Base-by-base conservation (phyloP, 805 yeast genomes). In the Ogataea ganodermae region DNA sequence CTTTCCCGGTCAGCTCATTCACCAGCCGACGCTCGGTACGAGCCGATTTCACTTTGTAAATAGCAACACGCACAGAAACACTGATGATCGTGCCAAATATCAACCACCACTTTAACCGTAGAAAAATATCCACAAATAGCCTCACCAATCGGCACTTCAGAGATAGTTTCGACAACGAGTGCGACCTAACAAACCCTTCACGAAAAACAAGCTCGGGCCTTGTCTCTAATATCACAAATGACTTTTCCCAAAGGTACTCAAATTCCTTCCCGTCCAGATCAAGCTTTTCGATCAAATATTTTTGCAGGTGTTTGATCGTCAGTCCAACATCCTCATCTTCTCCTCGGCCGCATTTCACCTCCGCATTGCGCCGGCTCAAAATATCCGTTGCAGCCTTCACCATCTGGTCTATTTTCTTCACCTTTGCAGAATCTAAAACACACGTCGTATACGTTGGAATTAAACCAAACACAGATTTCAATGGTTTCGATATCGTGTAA, bases 371-470 rank as follows among this genome's bases (percentile, higher is more conserved):
- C 13, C 79, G 69, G 46, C 94, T 76, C 54, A 92, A 71, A 43
- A 87, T 63, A 52, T 84, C 85, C 33, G 83, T 72, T 1, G 88
- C 79, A 49, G 81, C 79, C 45, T 79, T 78, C 13, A 85, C 79
- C 68, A 89, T 81, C 44, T 79, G 81, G 42, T 79, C 79, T 17
- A 89, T 75, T 57, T 83, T 78, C 52, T 82, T 83, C 30, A 88
- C 83, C 66, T 83, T 87, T 53, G 77, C 80, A 28, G 86, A 81
- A 62, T 92, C 97, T 26, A 90, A 82, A 17, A 83, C 73, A 72
- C 99, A 92, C 35, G 66, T 66, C 16, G 83, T 85, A 39, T 79
- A 68, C 1, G 85, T 61, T 4, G 94, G 88, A 18, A 87, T 67
- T 9, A 80, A 49, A 2, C 87, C 85, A 46, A 76, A 74, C 18